Base-by-base conservation (phyloP, 1,284 basidiomycete species). In the Ganoderma resinaceum region DNA sequence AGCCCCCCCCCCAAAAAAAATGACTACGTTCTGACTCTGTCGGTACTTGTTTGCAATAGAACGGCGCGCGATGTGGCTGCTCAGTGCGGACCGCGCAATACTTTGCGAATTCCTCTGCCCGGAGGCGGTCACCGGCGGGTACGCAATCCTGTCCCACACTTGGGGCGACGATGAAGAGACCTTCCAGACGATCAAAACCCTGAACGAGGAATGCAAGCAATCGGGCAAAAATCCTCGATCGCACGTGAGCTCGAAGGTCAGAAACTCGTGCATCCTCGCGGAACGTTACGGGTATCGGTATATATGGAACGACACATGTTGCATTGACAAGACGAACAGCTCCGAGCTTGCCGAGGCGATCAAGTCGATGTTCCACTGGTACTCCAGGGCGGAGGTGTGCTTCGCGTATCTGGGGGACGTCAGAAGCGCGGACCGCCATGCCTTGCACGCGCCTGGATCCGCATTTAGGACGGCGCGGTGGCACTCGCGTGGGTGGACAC, bases 251-350 rank as follows among this genome's bases (percentile, higher is more conserved):
- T 67, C 31, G 53, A 72, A 72, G 46, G 60, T 72, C 40, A n/a
- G 42, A 14, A 35, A 53, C 20, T 69, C 61, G 38, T 72, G 70
- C 40, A 38, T 7, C 12, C 52, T 68, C 40, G 71, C 71, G 18
- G 43, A 29, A 8, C 29, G 12, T 0, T 49, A 61, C 2, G 71
- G 71, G 14, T 72, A 63, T 29, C 52, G 52, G 14, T 62, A 59
- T 35, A 53, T 65, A 1, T 72, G 71, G 71, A 61, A 68, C 55
- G 71, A 72, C 60, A 64, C 68, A 8, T 70, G 68, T 55, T 72
- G 71, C 43, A 72, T 72, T 35, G 68, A 72, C 66, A 70, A 70
- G 66, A 61, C 35, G 37, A 72, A 67, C 35, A 67, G n/a, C n/a
- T n/a, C n/a, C n/a, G n/a, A n/a, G n/a, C n/a, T n/a, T n/a, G n/a